Conservation (phyloP, 345 rosid genomes). For the Ceriops zippeliana region DNA sequence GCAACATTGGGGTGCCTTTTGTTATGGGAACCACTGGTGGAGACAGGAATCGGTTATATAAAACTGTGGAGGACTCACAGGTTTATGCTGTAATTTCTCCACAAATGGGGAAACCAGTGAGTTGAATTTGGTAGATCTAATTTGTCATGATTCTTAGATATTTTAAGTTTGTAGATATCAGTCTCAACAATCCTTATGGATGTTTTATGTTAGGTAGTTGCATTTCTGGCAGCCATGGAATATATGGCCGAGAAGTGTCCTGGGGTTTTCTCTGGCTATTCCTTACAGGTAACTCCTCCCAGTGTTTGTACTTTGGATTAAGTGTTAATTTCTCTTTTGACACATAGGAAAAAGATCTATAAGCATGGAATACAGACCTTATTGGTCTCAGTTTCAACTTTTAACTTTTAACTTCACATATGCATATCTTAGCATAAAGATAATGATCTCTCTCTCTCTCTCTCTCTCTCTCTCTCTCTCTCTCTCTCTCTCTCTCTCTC, state of each 20-base stretch:
- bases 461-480: too few relatives aligned
- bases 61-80: slow-evolving; percentile 64
- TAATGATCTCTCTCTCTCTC: too few relatives aligned
- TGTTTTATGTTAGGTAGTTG: slow-evolving; percentile 65
- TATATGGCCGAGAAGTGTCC: slow-evolving; percentile 97
- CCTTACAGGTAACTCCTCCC: slow-evolving; percentile 52
- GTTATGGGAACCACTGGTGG: slow-evolving; percentile 99
- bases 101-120: slow-evolving; percentile 97
- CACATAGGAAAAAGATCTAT: neutral
- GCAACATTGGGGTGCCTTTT: slow-evolving; percentile 92
- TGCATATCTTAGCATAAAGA: too few relatives aligned
- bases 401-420: too few relatives aligned
- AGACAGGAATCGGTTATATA: slow-evolving; percentile 58
- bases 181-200: slow-evolving; percentile 18
- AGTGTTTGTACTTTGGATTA: neutral
- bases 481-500: too few relatives aligned
- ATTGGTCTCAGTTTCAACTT: too few relatives aligned
- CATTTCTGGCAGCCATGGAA: slow-evolving; percentile 97
- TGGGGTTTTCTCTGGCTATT: slow-evolving; percentile 90
- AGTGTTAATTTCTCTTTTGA: neutral
- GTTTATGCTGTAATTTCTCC: slow-evolving; percentile 90
- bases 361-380: too few relatives aligned
- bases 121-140: slow-evolving; percentile 7
- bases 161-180: slow-evolving; percentile 1
- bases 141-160: neutral